Percentiles rank a stretch among this genome's conserved stretches.
phyloP scores from a whole-genome alignment of 805 yeast genomes.

The Candida multigemmis region DNA sequence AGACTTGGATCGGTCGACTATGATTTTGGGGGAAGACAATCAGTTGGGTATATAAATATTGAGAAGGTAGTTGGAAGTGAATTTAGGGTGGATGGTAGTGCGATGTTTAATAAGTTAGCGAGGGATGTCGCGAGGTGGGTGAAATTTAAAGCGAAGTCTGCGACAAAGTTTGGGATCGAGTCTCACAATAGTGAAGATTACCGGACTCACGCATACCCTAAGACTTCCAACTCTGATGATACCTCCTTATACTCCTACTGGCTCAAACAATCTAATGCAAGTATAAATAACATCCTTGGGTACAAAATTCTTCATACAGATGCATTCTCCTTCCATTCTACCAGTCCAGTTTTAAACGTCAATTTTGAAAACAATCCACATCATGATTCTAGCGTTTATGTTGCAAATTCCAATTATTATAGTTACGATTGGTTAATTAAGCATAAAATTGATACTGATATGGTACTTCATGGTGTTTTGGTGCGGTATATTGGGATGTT shows the following conservation, averaged over 20 bases:
- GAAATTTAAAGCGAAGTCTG: conserved; percentile 3
- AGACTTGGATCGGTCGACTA: conserved; percentile 25
- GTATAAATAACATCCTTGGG: conserved; percentile 24
- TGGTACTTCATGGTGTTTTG: conserved; percentile 23
- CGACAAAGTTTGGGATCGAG: conserved; percentile 2
- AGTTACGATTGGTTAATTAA: conserved; percentile 20
- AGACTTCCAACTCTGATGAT: conserved; percentile 9
- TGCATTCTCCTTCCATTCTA: conserved; percentile 20
- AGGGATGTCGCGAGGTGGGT: conserved; percentile 10
- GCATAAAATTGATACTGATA: conserved; percentile 15
- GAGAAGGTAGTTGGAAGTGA: conserved; percentile 29
- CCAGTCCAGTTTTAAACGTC: conserved; percentile 22
- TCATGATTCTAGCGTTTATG: conserved; percentile 16
- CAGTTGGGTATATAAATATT: conserved; percentile 25
- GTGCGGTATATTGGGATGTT: conserved; percentile 28
- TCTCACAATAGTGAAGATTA: conserved; percentile 7
- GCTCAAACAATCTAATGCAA: conserved; percentile 19
- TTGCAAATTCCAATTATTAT: conserved; percentile 27
- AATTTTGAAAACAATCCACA: conserved; percentile 21
- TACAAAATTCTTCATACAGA: conserved; percentile 12
- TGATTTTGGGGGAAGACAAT: conserved; percentile 10
- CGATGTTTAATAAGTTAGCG: conserved; percentile 24
- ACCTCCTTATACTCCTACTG: conserved; percentile 26
- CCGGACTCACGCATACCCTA: too few species aligned
- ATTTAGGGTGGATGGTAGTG: conserved; percentile 24